These are phyloP conservation scores for Sungouiozyma intestinalis DNA, from an alignment of 805 yeast species.

Conservation along the genomic window DNA sequence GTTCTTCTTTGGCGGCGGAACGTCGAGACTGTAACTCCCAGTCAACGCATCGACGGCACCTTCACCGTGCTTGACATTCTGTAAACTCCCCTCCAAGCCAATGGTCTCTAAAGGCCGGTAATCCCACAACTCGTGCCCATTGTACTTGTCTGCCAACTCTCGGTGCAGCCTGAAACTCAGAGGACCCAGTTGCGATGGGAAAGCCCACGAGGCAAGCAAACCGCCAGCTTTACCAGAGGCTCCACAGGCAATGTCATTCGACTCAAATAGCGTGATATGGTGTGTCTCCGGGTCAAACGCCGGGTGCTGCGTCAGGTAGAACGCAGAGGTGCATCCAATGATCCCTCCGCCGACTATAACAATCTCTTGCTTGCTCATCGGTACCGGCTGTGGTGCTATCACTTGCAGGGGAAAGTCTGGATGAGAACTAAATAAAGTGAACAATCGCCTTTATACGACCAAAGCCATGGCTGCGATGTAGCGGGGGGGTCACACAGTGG, in stretches of 20 bases:
- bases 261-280: slow-evolving; percentile 78
- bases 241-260: slow-evolving; percentile 91
- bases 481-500: no score
- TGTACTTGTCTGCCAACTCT: slow-evolving; percentile 63
- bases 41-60: no score
- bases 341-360: slow-evolving; percentile 92
- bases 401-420: no score
- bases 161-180: slow-evolving; percentile 78
- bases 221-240: slow-evolving; percentile 99
- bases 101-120: slow-evolving; percentile 82
- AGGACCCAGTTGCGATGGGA: slow-evolving; percentile 90
- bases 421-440: no score
- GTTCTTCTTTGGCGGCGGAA: slow-evolving; percentile 1
- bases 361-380: slow-evolving; percentile 55
- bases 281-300: slow-evolving; percentile 59
- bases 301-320: slow-evolving; percentile 76
- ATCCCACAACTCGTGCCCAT: slow-evolving; percentile 89
- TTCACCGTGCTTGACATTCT: slow-evolving; percentile 13
- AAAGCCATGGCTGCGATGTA: no score
- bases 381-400: not conserved
- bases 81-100: slow-evolving; percentile 74
- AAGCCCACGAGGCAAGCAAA: slow-evolving; percentile 87
- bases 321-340: slow-evolving; percentile 92
- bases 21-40: not conserved
- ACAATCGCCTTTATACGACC: no score